Evolutionary conservation across 768 basidiomycete species (phyloP).

Genomic region (Tulasnella sp.): DNA sequence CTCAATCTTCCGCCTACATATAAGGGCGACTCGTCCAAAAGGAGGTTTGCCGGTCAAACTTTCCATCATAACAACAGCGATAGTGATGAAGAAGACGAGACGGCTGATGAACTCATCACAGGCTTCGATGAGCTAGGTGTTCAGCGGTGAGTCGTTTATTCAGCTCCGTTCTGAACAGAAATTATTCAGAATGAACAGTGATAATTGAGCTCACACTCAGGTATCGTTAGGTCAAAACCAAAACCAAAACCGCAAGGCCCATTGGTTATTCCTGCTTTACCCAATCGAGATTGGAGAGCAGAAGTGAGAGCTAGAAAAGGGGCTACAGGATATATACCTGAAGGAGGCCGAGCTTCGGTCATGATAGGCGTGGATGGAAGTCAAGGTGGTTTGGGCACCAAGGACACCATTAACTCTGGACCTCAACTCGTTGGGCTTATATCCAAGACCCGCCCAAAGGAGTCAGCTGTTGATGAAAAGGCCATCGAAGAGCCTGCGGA

Average conservation of each 20-base stretch:
- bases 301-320: slow-evolving; percentile 53
- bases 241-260: slow-evolving; percentile 39
- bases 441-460: slow-evolving; percentile 23
- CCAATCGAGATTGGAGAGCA: slow-evolving; percentile 87
- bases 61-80: slow-evolving; percentile 23
- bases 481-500: slow-evolving; percentile 20
- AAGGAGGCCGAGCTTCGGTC: slow-evolving; percentile 36
- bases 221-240: slow-evolving; percentile 19
- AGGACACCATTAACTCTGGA: slow-evolving; percentile 64
- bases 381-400: slow-evolving; percentile 62
- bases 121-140: slow-evolving; percentile 60
- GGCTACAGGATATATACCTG: slow-evolving; percentile 49
- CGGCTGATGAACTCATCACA: slow-evolving; percentile 55
- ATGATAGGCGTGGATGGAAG: slow-evolving; percentile 52
- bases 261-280: slow-evolving; percentile 71
- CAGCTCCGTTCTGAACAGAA: slow-evolving; percentile 24
- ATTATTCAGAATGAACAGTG: slow-evolving; percentile 36
- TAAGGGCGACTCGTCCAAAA: slow-evolving; percentile 21
- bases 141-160: slow-evolving; percentile 65
- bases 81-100: slow-evolving; percentile 33
- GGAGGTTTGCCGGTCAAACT: slow-evolving; percentile 16
- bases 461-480: slow-evolving; percentile 21
- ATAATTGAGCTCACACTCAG: slow-evolving; percentile 49
- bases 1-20: slow-evolving; percentile 36
- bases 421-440: slow-evolving; percentile 60